phyloP scores from a whole-genome alignment of 257 asterid genomes.

The Plantago ovata region DNA sequence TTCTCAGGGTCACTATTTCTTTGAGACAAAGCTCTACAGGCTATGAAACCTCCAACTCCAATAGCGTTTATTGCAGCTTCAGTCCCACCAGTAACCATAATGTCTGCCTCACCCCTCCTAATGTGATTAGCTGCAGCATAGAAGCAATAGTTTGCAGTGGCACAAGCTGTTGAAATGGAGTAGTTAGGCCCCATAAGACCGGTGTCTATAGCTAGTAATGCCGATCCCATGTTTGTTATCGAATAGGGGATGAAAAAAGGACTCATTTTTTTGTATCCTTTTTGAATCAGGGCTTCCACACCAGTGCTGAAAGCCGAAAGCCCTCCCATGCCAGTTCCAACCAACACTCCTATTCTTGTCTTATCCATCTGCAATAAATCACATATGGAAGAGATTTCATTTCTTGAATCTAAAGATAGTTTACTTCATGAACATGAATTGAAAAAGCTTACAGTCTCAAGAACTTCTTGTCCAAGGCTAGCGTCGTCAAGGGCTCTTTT shows the following conservation, averaged over 20 bases:
- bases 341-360: slow-evolving; percentile 35
- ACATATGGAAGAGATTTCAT: background rate
- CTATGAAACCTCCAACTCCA: slow-evolving; percentile 45
- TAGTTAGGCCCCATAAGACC: slow-evolving; percentile 50
- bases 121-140: slow-evolving; percentile 41
- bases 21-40: slow-evolving; percentile 45
- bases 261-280: slow-evolving; percentile 41
- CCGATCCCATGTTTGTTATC: slow-evolving; percentile 48
- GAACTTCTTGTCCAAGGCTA: slow-evolving; percentile 32
- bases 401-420: background rate
- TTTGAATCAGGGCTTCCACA: slow-evolving; percentile 32
- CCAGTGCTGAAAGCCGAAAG: slow-evolving; percentile 36
- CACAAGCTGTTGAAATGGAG: slow-evolving; percentile 44
- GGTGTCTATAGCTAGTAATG: slow-evolving; percentile 35
- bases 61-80: slow-evolving; percentile 29
- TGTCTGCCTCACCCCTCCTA: slow-evolving; percentile 41
- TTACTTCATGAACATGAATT: background rate
- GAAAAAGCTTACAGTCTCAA: slow-evolving; percentile 23
- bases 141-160: slow-evolving; percentile 49
- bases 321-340: slow-evolving; percentile 49
- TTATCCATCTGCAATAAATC: slow-evolving; percentile 34
- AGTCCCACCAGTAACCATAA: slow-evolving; percentile 42
- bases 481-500: slow-evolving; percentile 52
- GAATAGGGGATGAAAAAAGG: slow-evolving; percentile 47
- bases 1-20: slow-evolving; percentile 33